Evolutionary conservation across 176 grass and related monocot species (phyloP).

Genomic region (Pontederia paniculata): DNA sequence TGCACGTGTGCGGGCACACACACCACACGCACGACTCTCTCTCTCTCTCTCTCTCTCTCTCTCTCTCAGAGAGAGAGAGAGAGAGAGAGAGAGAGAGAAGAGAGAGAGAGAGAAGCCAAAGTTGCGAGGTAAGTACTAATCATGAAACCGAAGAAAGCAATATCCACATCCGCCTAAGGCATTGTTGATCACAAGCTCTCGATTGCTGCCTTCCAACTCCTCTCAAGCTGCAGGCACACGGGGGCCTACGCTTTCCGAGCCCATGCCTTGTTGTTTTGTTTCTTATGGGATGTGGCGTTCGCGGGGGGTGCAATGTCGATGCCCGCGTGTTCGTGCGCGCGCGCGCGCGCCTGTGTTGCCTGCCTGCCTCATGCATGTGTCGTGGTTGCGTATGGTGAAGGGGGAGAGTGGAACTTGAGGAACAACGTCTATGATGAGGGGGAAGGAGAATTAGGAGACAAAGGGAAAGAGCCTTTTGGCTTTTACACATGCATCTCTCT

Average conservation of each 20-base stretch:
- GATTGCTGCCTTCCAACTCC: not conserved
- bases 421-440: too few relatives aligned
- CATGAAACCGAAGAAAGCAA: constrained; percentile 23
- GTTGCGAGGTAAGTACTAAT: constrained; percentile 1
- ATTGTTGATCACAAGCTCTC: too few relatives aligned
- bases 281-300: not conserved
- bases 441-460: too few relatives aligned
- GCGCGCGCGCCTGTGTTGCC: not conserved
- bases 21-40: not conserved
- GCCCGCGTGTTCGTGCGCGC: not conserved
- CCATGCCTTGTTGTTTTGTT: not conserved
- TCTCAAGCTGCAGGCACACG: not conserved
- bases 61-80: not conserved
- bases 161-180: not conserved
- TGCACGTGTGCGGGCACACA: not conserved
- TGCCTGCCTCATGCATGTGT: not conserved
- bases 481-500: too few relatives aligned
- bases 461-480: too few relatives aligned
- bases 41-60: not conserved
- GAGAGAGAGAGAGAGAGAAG: not conserved
- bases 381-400: constrained; percentile 3
- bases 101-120: constrained; percentile 1
- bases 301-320: not conserved
- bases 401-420: not conserved
- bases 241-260: not conserved